These are phyloP conservation scores for Diatrype stigma DNA, from an alignment of 2,329 filamentous ascomycete species.

Conservation along the genomic window DNA sequence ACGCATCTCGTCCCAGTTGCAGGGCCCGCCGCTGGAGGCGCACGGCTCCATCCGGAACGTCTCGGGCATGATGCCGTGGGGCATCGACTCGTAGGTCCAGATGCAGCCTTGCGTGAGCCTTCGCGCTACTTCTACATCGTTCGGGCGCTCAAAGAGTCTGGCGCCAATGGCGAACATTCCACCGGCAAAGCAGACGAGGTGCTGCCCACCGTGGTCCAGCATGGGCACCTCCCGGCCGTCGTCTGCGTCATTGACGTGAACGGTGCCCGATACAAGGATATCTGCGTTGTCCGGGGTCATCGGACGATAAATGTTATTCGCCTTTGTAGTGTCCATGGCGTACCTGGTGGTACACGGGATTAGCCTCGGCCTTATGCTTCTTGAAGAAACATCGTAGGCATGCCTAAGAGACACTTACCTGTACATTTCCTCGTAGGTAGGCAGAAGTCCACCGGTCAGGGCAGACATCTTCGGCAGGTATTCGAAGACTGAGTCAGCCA, in stretches of 20 bases:
- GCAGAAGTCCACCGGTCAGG: slow-evolving; percentile 55
- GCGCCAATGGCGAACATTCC: slow-evolving; percentile 47
- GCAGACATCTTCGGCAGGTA: slow-evolving; percentile 47
- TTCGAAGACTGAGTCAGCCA: slow-evolving; percentile 27
- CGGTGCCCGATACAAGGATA: slow-evolving; percentile 54
- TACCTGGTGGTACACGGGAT: too few relatives aligned
- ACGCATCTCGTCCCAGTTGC: slow-evolving; percentile 22
- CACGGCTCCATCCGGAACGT: slow-evolving; percentile 40
- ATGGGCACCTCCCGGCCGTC: slow-evolving; percentile 17
- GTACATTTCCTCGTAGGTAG: slow-evolving; percentile 59
- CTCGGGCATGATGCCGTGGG: slow-evolving; percentile 51
- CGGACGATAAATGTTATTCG: slow-evolving; percentile 60
- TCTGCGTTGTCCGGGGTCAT: slow-evolving; percentile 54
- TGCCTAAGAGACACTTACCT: too few relatives aligned
- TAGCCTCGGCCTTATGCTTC: too few relatives aligned
- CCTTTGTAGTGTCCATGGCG: slow-evolving; percentile 56
- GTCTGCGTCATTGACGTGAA: slow-evolving; percentile 13
- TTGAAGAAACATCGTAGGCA: too few relatives aligned
- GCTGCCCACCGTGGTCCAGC: slow-evolving; percentile 34
- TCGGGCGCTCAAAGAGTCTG: slow-evolving; percentile 35
- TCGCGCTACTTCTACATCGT: slow-evolving; percentile 39
- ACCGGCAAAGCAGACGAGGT: slow-evolving; percentile 48
- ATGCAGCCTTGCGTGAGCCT: slow-evolving; percentile 48
- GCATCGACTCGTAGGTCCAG: slow-evolving; percentile 44
- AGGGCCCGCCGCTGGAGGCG: slow-evolving; percentile 13